A percentile compares a stretch with the other conserved stretches of the same genome.
phyloP scores from a whole-genome alignment of 1,284 basidiomycete genomes.

The Bondarzewia mesenterica region DNA sequence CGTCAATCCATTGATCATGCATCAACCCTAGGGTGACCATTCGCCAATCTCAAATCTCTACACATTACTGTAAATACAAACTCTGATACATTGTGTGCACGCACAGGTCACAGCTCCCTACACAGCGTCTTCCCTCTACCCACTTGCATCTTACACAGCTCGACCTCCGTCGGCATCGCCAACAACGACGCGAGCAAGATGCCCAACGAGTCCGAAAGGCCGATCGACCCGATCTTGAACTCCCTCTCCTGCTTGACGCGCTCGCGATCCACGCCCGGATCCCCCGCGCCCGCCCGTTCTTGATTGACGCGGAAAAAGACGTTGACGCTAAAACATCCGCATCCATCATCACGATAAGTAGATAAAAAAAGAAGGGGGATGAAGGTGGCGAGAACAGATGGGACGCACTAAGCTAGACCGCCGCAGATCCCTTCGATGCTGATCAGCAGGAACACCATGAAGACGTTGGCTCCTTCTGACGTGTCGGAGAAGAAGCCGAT shows the following conservation, averaged over 20 bases:
- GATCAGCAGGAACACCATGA: slow-evolving; percentile 70
- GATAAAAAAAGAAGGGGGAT: no score
- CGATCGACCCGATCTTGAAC: slow-evolving; percentile 85
- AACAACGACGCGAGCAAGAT: slow-evolving; percentile 75
- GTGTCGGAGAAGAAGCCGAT: slow-evolving; percentile 52
- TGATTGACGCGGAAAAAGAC: slow-evolving; percentile 83
- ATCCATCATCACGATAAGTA: background rate
- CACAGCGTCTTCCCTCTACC: slow-evolving; percentile 68
- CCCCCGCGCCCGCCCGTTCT: slow-evolving; percentile 30
- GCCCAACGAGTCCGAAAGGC: slow-evolving; percentile 68
- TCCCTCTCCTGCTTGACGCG: slow-evolving; percentile 68
- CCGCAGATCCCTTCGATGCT: slow-evolving; percentile 84
- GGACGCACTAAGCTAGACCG: slow-evolving; percentile 80
- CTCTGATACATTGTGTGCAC: background rate
- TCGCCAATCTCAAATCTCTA: no score
- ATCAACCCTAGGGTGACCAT: no score
- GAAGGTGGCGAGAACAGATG: slow-evolving; percentile 1
- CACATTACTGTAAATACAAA: no score
- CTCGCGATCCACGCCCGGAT: slow-evolving; percentile 43
- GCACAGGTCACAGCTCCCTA: slow-evolving; percentile 45
- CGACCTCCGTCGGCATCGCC: slow-evolving; percentile 80
- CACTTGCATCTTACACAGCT: slow-evolving; percentile 70
- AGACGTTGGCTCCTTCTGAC: slow-evolving; percentile 47
- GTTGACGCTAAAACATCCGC: slow-evolving; percentile 53
- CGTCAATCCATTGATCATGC: no score